phyloP scores from a whole-genome alignment of 2,329 filamentous ascomycete genomes.

The Ophiosphaerella korrae region DNA sequence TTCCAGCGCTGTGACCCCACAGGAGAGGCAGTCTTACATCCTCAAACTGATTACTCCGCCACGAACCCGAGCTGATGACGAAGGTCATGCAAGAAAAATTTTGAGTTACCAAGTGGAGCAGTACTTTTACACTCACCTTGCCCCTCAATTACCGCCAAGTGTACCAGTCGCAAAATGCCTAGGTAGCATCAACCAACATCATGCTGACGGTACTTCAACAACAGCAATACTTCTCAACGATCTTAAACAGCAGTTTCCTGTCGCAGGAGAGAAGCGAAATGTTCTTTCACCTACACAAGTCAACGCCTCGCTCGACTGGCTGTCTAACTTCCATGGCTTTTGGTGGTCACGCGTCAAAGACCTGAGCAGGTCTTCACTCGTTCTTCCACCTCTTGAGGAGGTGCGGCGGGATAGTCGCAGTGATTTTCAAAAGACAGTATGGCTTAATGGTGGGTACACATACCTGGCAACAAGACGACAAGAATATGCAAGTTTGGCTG shows the following conservation, averaged over 20 bases:
- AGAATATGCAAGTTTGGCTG: conserved; percentile 59
- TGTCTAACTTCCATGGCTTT: conserved; percentile 64
- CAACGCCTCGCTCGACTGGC: conserved; percentile 63
- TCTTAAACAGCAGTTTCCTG: conserved; percentile 58
- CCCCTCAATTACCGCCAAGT: conserved; percentile 52
- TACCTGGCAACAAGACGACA: conserved; percentile 67
- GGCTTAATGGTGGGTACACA: conserved; percentile 72
- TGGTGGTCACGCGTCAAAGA: conserved; percentile 51
- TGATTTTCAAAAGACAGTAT: conserved; percentile 45
- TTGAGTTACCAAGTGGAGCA: conserved; percentile 71
- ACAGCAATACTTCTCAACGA: conserved; percentile 65
- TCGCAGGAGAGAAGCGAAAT: conserved; percentile 61
- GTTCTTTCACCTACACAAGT: conserved; percentile 57
- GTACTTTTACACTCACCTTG: conserved; percentile 65
- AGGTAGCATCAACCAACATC: conserved; percentile 50
- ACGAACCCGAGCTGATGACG: conserved; percentile 49
- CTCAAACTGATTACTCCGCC: conserved; percentile 67
- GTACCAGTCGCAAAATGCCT: conserved; percentile 59
- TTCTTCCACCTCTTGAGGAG: conserved; percentile 64
- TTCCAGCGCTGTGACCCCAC: conserved; percentile 12
- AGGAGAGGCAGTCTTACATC: conserved; percentile 52
- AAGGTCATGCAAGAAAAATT: conserved; percentile 69
- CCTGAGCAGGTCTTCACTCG: conserved; percentile 43
- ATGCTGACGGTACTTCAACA: conserved; percentile 43
- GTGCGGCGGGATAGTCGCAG: conserved; percentile 35